Conservation (phyloP, 2,329 filamentous ascomycete genomes). For the Pochonia chlamydosporia region DNA sequence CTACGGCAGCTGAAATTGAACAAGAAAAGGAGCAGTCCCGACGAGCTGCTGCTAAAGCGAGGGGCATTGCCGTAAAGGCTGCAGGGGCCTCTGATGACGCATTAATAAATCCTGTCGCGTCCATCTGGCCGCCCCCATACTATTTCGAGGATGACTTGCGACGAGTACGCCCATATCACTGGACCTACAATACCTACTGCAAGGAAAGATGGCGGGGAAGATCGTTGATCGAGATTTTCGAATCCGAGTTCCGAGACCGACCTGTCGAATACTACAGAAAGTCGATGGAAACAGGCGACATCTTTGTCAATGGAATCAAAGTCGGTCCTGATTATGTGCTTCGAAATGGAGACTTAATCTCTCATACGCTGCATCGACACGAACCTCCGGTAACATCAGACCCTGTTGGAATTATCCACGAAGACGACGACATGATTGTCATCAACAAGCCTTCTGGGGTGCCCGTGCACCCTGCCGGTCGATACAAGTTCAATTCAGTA, state of each 20-base stretch:
- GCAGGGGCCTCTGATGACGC: background rate
- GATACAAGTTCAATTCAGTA: conserved; percentile 93
- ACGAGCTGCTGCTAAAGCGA: background rate
- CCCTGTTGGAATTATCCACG: conserved; percentile 77
- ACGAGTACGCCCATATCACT: conserved; percentile 81
- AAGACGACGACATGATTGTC: conserved; percentile 89
- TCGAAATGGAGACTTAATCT: conserved; percentile 85
- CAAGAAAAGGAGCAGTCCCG: conserved; percentile 1
- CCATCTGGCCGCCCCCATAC: conserved; percentile 60
- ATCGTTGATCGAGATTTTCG: conserved; percentile 79
- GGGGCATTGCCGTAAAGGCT: background rate
- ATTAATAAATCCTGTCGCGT: conserved; percentile 1
- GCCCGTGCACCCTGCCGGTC: conserved; percentile 88
- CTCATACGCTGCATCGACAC: conserved; percentile 90
- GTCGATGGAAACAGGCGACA: conserved; percentile 74
- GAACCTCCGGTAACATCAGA: conserved; percentile 86
- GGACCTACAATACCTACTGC: conserved; percentile 90
- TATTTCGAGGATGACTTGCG: conserved; percentile 78
- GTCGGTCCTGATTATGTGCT: conserved; percentile 65
- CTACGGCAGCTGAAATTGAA: conserved; percentile 2
- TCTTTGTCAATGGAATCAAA: conserved; percentile 71
- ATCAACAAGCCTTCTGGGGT: conserved; percentile 96
- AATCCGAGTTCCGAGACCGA: conserved; percentile 85
- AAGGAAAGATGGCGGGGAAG: conserved; percentile 90
- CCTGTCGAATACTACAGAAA: conserved; percentile 79